These are phyloP conservation scores for Solanum virginianum DNA, from an alignment of 257 asterid genomes.

Conservation along the genomic window DNA sequence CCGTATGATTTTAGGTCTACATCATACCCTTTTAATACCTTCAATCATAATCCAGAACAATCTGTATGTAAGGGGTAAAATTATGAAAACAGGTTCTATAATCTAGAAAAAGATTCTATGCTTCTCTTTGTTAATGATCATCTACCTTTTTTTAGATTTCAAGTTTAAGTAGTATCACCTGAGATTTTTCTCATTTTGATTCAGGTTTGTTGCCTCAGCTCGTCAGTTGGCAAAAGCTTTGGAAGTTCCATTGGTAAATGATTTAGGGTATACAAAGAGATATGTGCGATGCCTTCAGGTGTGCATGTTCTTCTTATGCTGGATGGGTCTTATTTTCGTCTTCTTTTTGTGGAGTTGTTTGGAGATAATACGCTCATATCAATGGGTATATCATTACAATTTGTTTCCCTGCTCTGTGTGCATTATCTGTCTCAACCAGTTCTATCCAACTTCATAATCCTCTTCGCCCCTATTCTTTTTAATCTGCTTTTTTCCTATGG, in stretches of 20 bases:
- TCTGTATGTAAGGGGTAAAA: background rate
- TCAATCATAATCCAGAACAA: background rate
- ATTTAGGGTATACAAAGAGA: constrained; percentile 95
- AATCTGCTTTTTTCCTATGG: background rate
- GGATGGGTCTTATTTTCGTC: background rate
- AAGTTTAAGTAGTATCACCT: background rate
- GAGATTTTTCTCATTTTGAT: background rate
- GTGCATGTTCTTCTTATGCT: background rate
- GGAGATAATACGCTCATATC: background rate
- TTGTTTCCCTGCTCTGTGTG: background rate
- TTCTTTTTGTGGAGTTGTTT: background rate
- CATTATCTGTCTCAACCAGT: background rate
- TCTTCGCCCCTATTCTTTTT: background rate
- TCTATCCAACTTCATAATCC: background rate
- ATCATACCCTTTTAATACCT: background rate
- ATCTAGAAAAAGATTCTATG: background rate
- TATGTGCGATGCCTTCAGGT: constrained; percentile 97
- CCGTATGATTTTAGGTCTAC: background rate
- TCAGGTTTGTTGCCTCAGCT: constrained; percentile 95
- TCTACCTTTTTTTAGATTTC: background rate
- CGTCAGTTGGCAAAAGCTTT: constrained; percentile 94
- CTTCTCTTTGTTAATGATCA: background rate
- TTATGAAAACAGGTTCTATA: background rate
- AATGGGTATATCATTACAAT: background rate
- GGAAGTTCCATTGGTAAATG: constrained; percentile 95